Conservation (phyloP, 257 asterid genomes). For the Fraxinus excelsior region DNA sequence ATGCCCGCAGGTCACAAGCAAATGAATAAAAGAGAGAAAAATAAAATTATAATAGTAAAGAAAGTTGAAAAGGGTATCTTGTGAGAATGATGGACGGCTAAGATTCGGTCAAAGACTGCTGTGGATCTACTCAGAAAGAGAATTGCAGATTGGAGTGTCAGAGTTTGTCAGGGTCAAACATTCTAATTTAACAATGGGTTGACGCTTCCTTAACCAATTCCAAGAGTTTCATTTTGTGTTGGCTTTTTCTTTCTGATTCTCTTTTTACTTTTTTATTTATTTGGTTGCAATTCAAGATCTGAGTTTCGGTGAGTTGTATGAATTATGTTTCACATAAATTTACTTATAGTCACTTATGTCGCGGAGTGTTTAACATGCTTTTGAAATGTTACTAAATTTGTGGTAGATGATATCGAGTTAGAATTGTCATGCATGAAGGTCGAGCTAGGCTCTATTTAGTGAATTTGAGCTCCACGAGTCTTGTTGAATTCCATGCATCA, state of each 20-base stretch:
- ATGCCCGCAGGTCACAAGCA: too few species aligned
- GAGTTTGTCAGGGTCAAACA: conserved; percentile 52
- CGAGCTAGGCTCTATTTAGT: too few species aligned
- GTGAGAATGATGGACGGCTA: conserved; percentile 36
- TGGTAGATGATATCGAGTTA: too few species aligned
- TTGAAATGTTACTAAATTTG: background rate
- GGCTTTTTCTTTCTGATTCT: background rate
- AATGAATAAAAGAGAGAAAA: too few species aligned
- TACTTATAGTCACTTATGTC: too few species aligned
- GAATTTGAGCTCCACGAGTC: too few species aligned
- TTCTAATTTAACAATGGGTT: conserved; percentile 7
- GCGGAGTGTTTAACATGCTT: background rate
- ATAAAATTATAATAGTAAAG: conserved; percentile 23
- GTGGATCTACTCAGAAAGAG: conserved; percentile 28
- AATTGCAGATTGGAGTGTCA: conserved; percentile 29
- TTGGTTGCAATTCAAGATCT: background rate
- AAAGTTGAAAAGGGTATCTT: conserved; percentile 28
- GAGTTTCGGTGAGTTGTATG: too few species aligned
- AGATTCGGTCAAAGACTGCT: conserved; percentile 83
- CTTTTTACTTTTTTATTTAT: background rate
- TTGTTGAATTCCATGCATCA: too few species aligned
- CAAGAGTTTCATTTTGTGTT: background rate
- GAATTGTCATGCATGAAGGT: too few species aligned
- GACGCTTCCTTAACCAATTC: background rate
- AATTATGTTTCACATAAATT: too few species aligned